Evolutionary conservation across 2,329 filamentous ascomycete genomes (phyloP), one percentile per base, ranked within the genome.

Genomic region (Cercospora zeae-maydis): DNA sequence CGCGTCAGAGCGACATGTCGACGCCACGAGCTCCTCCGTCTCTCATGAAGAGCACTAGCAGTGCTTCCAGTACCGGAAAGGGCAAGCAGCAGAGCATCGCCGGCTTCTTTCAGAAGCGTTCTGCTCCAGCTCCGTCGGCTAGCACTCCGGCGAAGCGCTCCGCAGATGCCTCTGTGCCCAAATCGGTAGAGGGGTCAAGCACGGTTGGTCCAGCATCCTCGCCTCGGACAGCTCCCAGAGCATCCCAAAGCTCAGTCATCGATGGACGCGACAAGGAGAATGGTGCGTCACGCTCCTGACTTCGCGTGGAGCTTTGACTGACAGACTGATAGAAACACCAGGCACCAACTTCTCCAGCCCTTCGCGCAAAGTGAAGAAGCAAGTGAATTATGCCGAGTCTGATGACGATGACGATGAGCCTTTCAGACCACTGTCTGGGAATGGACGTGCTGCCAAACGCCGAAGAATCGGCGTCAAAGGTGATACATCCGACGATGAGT

Each of bases 321-420:
- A 72, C 69, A 24, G 52, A 63, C 72, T 73, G 73, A 80, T 70
- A 81, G 79, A 81, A 72, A 74, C 75, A 67, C 74, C 78, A 72
- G 74, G 78, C 58, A 76, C 78, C 34, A 72, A 80, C 52, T 81
- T 79, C 3, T 89, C 87, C 73, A 96, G 92, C 72, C 92, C 93
- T 1, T 88, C 88, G 14, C 86, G 92, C 72, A 92, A 92, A 82
- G 82, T 80, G 11, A 87, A 85, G 75, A 88, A 87, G 71, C 76
- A 81, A 51, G 83, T 95, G 68, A 95, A 84, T 74, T 98, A 98
- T 75, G 88, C 89, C 67, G 93, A 97, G 72, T 92, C 91, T 1
- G 91, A 91, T 62, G 83, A 84, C 16, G 89, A 91, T 11, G 89
- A 92, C 55, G 88, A 93, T 21, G 86, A 88, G 49, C 85, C 90